A percentile compares a stretch with the other conserved stretches of the same genome.
These are phyloP conservation scores for Dendrobium officinale DNA, from an alignment of 106 monocot genomes.

Conservation along the genomic window DNA sequence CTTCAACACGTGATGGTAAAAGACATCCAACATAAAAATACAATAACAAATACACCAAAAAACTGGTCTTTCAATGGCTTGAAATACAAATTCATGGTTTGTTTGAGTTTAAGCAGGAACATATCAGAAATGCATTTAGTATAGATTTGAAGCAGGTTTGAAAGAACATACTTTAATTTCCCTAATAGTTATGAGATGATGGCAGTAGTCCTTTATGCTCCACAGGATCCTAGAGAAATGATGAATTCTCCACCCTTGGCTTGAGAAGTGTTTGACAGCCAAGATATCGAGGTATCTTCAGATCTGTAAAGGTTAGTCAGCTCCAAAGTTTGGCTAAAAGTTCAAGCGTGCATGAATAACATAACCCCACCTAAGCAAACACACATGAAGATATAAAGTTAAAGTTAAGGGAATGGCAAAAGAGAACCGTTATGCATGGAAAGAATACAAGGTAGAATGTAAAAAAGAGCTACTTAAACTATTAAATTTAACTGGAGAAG, in stretches of 20 bases:
- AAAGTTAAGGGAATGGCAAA: neutral
- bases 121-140: too few relatives aligned
- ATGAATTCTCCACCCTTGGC: neutral
- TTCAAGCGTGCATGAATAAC: neutral
- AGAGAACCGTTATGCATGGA: conserved; percentile 3
- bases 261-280: neutral
- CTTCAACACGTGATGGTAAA: too few relatives aligned
- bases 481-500: conserved; percentile 2
- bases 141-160: too few relatives aligned
- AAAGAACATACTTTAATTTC: too few relatives aligned
- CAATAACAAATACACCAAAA: too few relatives aligned
- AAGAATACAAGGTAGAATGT: neutral
- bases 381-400: neutral
- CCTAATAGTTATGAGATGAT: too few relatives aligned
- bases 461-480: neutral
- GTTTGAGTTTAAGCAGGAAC: too few relatives aligned
- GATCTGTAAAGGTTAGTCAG: neutral
- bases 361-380: neutral
- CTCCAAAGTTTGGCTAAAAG: neutral
- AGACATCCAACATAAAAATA: too few relatives aligned
- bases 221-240: neutral
- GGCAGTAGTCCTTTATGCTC: too few relatives aligned
- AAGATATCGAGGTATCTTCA: neutral
- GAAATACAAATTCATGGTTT: too few relatives aligned
- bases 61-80: too few relatives aligned